Conservation (phyloP, 306 rosid species). For the Dryas alaskensis region DNA sequence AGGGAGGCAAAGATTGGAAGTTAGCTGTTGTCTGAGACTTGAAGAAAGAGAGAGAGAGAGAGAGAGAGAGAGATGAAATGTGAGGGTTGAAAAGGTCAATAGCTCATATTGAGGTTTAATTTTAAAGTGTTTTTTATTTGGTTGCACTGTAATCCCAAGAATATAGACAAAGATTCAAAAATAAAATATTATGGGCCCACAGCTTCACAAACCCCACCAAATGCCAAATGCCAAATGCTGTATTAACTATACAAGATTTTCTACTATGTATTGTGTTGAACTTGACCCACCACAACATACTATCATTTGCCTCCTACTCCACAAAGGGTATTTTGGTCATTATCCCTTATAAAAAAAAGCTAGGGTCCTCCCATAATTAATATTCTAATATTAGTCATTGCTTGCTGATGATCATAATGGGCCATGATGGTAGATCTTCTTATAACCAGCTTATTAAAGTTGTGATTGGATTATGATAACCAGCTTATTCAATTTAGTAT, state of each 20-base stretch:
- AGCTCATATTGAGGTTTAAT: background rate
- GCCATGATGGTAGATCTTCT: background rate
- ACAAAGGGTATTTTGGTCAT: slow-evolving; percentile 29
- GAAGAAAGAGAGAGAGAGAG: too few species aligned
- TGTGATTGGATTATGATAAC: slow-evolving; percentile 45
- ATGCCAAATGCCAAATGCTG: slow-evolving; percentile 24
- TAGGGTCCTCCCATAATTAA: background rate
- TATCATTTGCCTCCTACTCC: slow-evolving; percentile 32
- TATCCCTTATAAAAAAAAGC: background rate
- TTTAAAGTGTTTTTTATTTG: background rate
- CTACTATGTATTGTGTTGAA: slow-evolving; percentile 15
- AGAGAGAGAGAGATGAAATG: slow-evolving; percentile 4
- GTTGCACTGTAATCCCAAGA: background rate
- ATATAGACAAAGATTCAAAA: slow-evolving; percentile 25
- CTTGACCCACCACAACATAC: slow-evolving; percentile 13
- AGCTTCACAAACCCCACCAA: slow-evolving; percentile 24
- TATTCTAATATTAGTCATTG: background rate
- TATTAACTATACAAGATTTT: slow-evolving; percentile 22
- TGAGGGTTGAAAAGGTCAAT: slow-evolving; percentile 6
- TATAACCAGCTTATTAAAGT: background rate
- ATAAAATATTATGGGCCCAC: slow-evolving; percentile 6
- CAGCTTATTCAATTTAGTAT: background rate
- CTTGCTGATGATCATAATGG: slow-evolving; percentile 33
- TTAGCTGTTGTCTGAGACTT: slow-evolving; percentile 43
- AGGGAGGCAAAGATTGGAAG: slow-evolving; percentile 43